Percentiles rank a stretch among this genome's conserved stretches.
These are phyloP conservation scores for Exophiala dermatitidis DNA, from an alignment of 2,329 filamentous ascomycete species.

Conservation along the genomic window DNA sequence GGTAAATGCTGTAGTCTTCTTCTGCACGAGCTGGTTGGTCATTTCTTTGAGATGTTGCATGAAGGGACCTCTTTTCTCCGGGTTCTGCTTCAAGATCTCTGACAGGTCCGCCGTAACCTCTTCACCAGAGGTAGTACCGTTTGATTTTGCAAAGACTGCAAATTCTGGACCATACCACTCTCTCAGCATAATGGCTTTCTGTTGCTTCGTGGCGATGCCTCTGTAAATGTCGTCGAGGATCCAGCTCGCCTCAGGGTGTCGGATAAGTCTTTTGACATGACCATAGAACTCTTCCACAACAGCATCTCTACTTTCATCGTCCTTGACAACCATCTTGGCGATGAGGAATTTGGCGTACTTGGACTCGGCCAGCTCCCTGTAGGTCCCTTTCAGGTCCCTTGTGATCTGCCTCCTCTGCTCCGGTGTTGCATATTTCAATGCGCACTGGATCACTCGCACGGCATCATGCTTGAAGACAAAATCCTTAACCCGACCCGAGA, in stretches of 20 bases:
- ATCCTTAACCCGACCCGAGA: constrained; percentile 84
- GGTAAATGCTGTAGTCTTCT: constrained; percentile 93
- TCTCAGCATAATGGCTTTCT: constrained; percentile 75
- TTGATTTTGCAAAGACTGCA: constrained; percentile 62
- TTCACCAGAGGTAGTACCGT: constrained; percentile 28
- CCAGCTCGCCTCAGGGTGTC: constrained; percentile 94
- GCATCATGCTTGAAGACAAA: constrained; percentile 98
- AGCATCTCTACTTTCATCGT: constrained; percentile 80
- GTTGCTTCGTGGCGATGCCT: constrained; percentile 72
- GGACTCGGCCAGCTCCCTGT: constrained; percentile 80
- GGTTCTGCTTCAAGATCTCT: constrained; percentile 65
- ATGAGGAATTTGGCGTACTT: constrained; percentile 97
- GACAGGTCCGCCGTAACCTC: constrained; percentile 56
- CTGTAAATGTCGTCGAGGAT: constrained; percentile 96
- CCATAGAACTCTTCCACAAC: constrained; percentile 95
- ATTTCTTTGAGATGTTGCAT: constrained; percentile 78
- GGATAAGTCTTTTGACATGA: constrained; percentile 83
- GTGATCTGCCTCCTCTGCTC: constrained; percentile 83
- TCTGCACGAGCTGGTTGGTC: constrained; percentile 89
- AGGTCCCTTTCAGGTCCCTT: constrained; percentile 74
- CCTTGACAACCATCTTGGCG: constrained; percentile 89
- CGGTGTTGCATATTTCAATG: constrained; percentile 85
- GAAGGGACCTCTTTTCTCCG: constrained; percentile 79
- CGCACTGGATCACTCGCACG: constrained; percentile 92
- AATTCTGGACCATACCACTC: constrained; percentile 98